Conservation (phyloP, 208 protist genomes). For the Acanthamoeba castellanii region DNA sequence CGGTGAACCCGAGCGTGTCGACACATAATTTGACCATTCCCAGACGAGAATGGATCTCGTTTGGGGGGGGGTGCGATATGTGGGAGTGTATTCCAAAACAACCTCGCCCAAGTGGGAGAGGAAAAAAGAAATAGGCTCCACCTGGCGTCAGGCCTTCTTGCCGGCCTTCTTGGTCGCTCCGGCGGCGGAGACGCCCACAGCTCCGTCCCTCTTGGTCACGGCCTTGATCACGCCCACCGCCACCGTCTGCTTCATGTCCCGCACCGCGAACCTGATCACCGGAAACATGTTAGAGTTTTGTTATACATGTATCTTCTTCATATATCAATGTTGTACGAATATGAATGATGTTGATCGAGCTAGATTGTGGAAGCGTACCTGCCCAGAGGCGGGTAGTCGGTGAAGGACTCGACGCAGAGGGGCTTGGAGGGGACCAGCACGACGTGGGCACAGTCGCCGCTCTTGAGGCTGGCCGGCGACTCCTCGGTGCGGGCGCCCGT, state of each 20-base stretch:
- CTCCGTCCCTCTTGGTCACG: conserved; percentile 77
- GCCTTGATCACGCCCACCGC: conserved; percentile 97
- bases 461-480: conserved; percentile 93
- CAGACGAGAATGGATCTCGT: too few species aligned
- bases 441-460: conserved; percentile 94
- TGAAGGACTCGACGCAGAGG: conserved; percentile 97
- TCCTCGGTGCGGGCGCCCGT: conserved; percentile 94
- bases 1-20: too few species aligned
- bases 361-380: background rate
- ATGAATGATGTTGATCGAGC: too few species aligned
- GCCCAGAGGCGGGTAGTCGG: conserved; percentile 95
- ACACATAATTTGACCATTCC: too few species aligned
- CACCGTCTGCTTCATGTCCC: conserved; percentile 97
- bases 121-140: background rate
- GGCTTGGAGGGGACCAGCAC: conserved; percentile 93
- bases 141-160: background rate
- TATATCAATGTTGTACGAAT: too few species aligned
- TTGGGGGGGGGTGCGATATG: too few species aligned
- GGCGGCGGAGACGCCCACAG: background rate
- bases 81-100: background rate
- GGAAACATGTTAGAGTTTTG: too few species aligned
- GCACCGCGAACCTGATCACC: conserved; percentile 96
- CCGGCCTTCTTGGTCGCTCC: background rate
- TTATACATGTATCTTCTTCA: too few species aligned
- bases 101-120: background rate